Percentiles rank a stretch among this genome's conserved stretches.
Evolutionary conservation across 805 yeast species (phyloP).

Genomic region (Sugiyamaella valdiviana): DNA sequence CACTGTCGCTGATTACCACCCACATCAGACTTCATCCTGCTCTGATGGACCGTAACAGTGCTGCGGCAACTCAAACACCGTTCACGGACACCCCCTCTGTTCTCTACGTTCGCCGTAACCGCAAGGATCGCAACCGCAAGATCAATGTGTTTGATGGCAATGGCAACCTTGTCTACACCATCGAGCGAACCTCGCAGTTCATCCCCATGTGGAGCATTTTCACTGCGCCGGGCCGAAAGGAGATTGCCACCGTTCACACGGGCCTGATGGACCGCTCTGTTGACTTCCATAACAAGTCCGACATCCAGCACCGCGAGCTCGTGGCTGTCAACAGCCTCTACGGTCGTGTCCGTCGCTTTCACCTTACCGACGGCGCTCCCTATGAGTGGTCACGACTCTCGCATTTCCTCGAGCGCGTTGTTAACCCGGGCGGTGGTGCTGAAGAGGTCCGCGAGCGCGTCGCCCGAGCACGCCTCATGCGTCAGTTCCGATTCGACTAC

Average conservation of each 20-base stretch:
- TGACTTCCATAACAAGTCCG: constrained; percentile 44
- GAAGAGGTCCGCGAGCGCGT: constrained; percentile 50
- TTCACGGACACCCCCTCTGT: constrained; percentile 29
- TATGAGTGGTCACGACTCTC: constrained; percentile 53
- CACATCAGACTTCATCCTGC: constrained; percentile 5
- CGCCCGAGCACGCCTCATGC: constrained; percentile 50
- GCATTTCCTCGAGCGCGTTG: constrained; percentile 45
- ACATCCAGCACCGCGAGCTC: constrained; percentile 42
- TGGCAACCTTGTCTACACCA: constrained; percentile 41
- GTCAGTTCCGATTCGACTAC: constrained; percentile 55
- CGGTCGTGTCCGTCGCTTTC: constrained; percentile 44
- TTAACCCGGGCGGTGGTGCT: constrained; percentile 50
- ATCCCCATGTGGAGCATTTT: constrained; percentile 50
- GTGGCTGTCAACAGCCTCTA: constrained; percentile 33
- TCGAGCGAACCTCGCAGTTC: constrained; percentile 44
- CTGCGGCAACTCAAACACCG: constrained; percentile 8
- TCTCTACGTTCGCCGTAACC: constrained; percentile 45
- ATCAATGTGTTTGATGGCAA: constrained; percentile 48
- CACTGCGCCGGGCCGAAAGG: constrained; percentile 40
- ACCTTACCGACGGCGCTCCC: constrained; percentile 46
- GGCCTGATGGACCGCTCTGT: constrained; percentile 43
- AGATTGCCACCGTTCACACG: constrained; percentile 46
- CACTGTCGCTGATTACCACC: constrained; percentile 5
- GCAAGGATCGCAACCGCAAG: constrained; percentile 39
- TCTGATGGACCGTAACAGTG: background rate